These are phyloP conservation scores for Atkinsonella texensis DNA, from an alignment of 2,329 filamentous ascomycete species.

Conservation along the genomic window DNA sequence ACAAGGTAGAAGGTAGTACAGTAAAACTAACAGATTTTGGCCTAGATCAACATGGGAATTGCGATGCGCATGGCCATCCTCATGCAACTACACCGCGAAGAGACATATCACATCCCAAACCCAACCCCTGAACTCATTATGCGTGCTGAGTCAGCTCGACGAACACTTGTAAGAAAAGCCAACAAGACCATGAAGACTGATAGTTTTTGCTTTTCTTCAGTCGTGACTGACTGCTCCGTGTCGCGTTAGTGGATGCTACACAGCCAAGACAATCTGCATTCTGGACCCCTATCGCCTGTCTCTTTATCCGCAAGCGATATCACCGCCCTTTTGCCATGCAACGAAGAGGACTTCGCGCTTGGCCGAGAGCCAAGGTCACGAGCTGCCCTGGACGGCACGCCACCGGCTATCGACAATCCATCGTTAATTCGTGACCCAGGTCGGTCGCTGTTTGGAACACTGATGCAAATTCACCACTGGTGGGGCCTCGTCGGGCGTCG, in stretches of 20 bases:
- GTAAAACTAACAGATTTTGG: neutral
- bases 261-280: constrained; percentile 45
- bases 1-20: neutral
- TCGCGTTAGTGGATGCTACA: constrained; percentile 42
- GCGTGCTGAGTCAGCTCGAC: constrained; percentile 41
- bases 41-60: constrained; percentile 43
- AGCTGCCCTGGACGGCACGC: constrained; percentile 41
- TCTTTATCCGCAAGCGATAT: constrained; percentile 41
- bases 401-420: constrained; percentile 34
- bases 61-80: constrained; percentile 43
- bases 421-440: constrained; percentile 28
- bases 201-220: neutral
- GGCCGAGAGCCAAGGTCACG: constrained; percentile 35
- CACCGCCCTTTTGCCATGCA: constrained; percentile 39
- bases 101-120: constrained; percentile 34
- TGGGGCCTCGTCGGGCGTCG: constrained; percentile 41
- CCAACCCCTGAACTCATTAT: constrained; percentile 33
- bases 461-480: constrained; percentile 42
- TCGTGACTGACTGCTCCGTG: neutral
- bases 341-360: constrained; percentile 38
- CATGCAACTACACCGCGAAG: constrained; percentile 43
- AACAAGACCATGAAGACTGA: neutral
- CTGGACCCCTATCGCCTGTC: constrained; percentile 37
- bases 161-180: constrained; percentile 35
- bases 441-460: constrained; percentile 41